Evolutionary conservation across 2,329 filamentous ascomycete genomes (phyloP).

Genomic region (Alternaria sp.): DNA sequence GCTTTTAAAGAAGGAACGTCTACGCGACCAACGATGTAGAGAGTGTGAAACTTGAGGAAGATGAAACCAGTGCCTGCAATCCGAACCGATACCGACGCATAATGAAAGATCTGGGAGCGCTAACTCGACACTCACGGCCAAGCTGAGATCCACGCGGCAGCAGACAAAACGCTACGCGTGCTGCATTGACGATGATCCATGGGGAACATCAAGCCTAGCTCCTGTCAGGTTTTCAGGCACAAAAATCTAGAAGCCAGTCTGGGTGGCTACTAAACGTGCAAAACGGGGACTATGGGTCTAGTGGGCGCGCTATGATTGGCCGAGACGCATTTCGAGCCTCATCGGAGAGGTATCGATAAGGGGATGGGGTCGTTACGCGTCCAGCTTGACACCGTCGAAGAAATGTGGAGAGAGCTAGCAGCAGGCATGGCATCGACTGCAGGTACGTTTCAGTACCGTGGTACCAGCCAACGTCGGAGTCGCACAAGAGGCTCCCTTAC

Average conservation of each 20-base stretch:
- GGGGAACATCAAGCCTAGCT: conserved; percentile 15
- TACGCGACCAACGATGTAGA: conserved; percentile 18
- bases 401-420: conserved; percentile 40
- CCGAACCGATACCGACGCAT: conserved; percentile 25
- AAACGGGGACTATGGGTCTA: conserved; percentile 20
- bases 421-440: conserved; percentile 25
- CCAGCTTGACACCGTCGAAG: conserved; percentile 38
- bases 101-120: conserved; percentile 29
- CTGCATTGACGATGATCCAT: conserved; percentile 19
- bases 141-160: conserved; percentile 26
- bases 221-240: conserved; percentile 16
- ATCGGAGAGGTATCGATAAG: conserved; percentile 27
- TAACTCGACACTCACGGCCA: conserved; percentile 25
- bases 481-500: conserved; percentile 4
- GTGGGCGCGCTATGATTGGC: conserved; percentile 32
- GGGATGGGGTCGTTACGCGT: conserved; percentile 44
- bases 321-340: conserved; percentile 14
- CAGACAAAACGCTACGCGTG: conserved; percentile 31
- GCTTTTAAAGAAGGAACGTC: conserved; percentile 39
- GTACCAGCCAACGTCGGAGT: conserved; percentile 9
- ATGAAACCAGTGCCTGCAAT: conserved; percentile 28
- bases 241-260: conserved; percentile 15
- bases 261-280: conserved; percentile 22
- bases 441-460: conserved; percentile 33
- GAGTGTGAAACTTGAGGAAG: conserved; percentile 29